Conservation (phyloP, 2,329 filamentous ascomycete genomes). For the Immersiporthe knoxdaviesiana region DNA sequence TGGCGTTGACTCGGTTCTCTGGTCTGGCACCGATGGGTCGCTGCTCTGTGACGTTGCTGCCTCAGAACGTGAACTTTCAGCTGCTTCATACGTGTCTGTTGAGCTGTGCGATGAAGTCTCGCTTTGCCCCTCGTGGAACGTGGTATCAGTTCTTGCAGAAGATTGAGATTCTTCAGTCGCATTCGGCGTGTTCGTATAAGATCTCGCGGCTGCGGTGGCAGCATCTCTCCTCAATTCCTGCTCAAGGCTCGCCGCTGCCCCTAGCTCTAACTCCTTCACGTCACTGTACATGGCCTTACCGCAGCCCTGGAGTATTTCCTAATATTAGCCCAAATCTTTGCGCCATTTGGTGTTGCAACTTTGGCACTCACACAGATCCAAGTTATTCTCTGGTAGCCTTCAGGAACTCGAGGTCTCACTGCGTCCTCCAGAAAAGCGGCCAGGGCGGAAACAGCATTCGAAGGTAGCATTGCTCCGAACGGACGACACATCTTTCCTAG, state of each 20-base stretch:
- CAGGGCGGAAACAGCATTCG: background rate
- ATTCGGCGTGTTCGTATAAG: background rate
- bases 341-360: background rate
- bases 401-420: background rate
- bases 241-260: background rate
- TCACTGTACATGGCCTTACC: background rate
- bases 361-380: background rate
- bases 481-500: background rate
- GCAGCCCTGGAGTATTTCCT: background rate
- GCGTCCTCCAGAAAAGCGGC: background rate
- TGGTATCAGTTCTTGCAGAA: background rate
- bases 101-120: accelerated
- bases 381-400: background rate
- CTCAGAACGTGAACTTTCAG: background rate
- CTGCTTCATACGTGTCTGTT: background rate
- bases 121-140: background rate
- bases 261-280: background rate
- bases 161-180: background rate
- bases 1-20: background rate
- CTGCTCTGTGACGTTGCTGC: background rate
- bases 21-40: background rate
- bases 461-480: background rate
- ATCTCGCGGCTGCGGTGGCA: background rate
- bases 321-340: background rate
- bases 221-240: background rate